Conservation (phyloP, 2,329 filamentous ascomycete species). For the Trichoderma polysporum region DNA sequence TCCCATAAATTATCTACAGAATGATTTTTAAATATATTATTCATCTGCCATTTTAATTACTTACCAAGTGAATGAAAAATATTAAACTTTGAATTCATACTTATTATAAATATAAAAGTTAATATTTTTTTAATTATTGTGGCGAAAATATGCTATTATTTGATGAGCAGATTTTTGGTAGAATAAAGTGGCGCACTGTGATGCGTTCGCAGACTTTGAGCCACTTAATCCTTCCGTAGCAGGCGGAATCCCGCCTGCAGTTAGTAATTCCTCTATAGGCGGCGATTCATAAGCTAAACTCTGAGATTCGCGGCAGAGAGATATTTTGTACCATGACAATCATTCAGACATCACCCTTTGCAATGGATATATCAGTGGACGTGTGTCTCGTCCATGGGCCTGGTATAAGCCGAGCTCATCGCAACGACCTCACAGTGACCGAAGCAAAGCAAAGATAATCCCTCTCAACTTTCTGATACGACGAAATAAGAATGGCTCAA, state of each 20-base stretch:
- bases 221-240: too few relatives aligned
- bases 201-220: too few relatives aligned
- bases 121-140: too few relatives aligned
- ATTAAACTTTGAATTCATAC: too few relatives aligned
- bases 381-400: not conserved
- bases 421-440: not conserved
- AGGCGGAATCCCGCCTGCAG: not conserved
- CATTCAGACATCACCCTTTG: not conserved
- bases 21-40: too few relatives aligned
- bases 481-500: not conserved
- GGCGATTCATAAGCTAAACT: not conserved
- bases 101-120: too few relatives aligned
- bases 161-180: too few relatives aligned
- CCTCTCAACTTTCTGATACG: not conserved
- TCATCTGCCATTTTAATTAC: too few relatives aligned
- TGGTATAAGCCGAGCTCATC: not conserved
- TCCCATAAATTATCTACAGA: too few relatives aligned
- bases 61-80: too few relatives aligned
- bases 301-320: not conserved
- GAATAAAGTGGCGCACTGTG: too few relatives aligned
- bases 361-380: not conserved
- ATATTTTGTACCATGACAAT: not conserved
- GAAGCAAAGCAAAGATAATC: not conserved
- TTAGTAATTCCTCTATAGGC: not conserved
- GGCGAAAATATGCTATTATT: too few relatives aligned